phyloP scores from a whole-genome alignment of 345 rosid genomes.

The Diplotaxis tenuifolia region DNA sequence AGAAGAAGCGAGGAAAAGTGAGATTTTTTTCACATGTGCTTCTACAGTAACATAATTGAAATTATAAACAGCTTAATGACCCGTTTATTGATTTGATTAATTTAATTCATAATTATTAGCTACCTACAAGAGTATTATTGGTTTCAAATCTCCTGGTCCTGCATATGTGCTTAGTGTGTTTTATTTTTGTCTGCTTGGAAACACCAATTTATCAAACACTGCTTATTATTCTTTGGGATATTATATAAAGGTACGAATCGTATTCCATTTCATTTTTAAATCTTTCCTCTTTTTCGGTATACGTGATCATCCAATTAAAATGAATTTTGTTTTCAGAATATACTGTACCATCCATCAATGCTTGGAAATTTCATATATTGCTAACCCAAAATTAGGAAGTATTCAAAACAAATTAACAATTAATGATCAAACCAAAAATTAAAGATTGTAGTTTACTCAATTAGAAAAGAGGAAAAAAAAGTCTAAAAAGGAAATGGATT shows the following conservation, averaged over 20 bases:
- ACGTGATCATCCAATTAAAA: not conserved
- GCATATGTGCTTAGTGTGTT: conserved; percentile 30
- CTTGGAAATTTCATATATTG: not conserved
- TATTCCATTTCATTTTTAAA: not conserved
- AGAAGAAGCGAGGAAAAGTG: not conserved
- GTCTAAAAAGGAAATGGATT: not conserved
- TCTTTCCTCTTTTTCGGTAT: not conserved
- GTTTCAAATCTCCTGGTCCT: conserved; percentile 30
- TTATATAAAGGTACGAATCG: not conserved
- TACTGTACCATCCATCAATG: too few species aligned
- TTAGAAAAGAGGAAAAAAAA: not conserved
- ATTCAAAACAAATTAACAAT: too few species aligned
- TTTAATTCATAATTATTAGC: not conserved
- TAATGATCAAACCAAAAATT: not conserved
- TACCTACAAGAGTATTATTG: not conserved
- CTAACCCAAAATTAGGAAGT: not conserved
- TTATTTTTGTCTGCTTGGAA: conserved; percentile 18
- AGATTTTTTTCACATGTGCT: conserved; percentile 32
- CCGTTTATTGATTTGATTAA: not conserved
- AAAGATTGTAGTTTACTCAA: conserved; percentile 2
- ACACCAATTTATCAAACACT: not conserved
- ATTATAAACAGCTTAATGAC: conserved; percentile 9
- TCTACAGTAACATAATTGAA: conserved; percentile 14
- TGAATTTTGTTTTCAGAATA: not conserved
- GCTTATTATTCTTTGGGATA: not conserved